Conservation (phyloP, 139 green algal genomes). For the Chlorella sp. region DNA sequence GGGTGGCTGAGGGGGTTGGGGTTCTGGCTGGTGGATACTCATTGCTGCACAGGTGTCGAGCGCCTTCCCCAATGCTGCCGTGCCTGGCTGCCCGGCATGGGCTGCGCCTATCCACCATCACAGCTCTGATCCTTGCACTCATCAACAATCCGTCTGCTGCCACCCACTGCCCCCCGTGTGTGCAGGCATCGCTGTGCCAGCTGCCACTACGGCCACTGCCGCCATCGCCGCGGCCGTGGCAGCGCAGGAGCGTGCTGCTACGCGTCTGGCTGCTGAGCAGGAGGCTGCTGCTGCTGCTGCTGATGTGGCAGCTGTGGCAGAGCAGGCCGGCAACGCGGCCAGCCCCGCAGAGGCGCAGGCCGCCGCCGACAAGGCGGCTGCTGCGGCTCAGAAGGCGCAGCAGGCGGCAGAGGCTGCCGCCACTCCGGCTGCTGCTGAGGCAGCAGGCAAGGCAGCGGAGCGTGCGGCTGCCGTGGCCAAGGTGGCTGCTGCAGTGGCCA, state of each 20-base stretch:
- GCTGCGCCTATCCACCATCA: too few relatives aligned
- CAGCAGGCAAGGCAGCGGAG: background rate
- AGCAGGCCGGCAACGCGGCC: slow-evolving; percentile 9
- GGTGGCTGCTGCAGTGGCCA: background rate
- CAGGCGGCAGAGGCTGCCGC: background rate
- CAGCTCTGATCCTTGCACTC: too few relatives aligned
- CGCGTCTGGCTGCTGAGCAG: background rate
- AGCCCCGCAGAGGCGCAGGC: background rate
- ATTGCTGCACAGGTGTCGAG: too few relatives aligned
- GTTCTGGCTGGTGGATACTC: too few relatives aligned
- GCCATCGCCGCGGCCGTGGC: background rate
- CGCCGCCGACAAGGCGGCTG: background rate
- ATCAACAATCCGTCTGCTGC: too few relatives aligned
- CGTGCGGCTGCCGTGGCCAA: background rate
- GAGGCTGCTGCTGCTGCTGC: background rate
- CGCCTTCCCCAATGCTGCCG: too few relatives aligned
- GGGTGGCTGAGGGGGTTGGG: too few relatives aligned
- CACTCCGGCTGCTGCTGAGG: background rate
- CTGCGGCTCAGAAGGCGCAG: background rate
- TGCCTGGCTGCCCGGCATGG: too few relatives aligned
- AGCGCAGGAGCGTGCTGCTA: background rate
- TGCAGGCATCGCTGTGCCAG: too few relatives aligned
- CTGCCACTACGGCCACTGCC: background rate
- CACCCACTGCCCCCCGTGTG: too few relatives aligned
- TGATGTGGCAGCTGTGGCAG: background rate